These are phyloP conservation scores for Earliella scabrosa DNA, from an alignment of 1,284 basidiomycete genomes.

Conservation along the genomic window DNA sequence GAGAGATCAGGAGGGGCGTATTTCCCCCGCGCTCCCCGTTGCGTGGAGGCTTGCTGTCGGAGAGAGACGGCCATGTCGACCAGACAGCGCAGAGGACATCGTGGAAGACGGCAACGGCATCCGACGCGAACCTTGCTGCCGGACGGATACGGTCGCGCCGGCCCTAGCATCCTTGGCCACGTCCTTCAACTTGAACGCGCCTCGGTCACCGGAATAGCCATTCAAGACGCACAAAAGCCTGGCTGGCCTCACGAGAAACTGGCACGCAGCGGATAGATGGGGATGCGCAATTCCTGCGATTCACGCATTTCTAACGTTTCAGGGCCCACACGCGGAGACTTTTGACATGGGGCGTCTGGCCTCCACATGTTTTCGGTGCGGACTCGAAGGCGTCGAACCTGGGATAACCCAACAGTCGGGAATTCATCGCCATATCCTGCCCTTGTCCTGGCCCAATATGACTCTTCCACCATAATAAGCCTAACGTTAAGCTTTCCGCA, in stretches of 20 bases:
- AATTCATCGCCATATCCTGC: constrained; percentile 18
- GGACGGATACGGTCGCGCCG: not conserved
- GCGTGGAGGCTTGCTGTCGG: not conserved
- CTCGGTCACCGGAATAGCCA: constrained; percentile 4
- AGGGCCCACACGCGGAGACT: constrained; percentile 19
- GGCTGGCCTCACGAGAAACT: not conserved
- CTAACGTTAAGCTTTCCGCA: constrained; percentile 6
- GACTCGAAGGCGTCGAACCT: constrained; percentile 23
- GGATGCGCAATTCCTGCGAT: constrained; percentile 8
- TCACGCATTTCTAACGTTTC: constrained; percentile 19
- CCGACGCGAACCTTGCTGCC: not conserved
- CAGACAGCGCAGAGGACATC: constrained; percentile 1
- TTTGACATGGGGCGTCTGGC: constrained; percentile 22
- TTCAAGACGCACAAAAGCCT: constrained; percentile 15
- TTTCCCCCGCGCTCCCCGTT: not conserved
- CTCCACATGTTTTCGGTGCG: constrained; percentile 26
- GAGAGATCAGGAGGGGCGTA: not conserved
- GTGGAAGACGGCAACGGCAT: constrained; percentile 10
- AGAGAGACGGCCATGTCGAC: not conserved
- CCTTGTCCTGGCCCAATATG: constrained; percentile 15
- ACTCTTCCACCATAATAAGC: constrained; percentile 10
- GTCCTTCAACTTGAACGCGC: not conserved
- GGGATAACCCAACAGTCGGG: constrained; percentile 19
- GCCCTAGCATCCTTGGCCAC: not conserved
- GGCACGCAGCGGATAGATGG: constrained; percentile 3